Evolutionary conservation across 2,329 filamentous ascomycete species (phyloP), one percentile per base, ranked within the genome.

Genomic region (Diaporthe vaccinii): DNA sequence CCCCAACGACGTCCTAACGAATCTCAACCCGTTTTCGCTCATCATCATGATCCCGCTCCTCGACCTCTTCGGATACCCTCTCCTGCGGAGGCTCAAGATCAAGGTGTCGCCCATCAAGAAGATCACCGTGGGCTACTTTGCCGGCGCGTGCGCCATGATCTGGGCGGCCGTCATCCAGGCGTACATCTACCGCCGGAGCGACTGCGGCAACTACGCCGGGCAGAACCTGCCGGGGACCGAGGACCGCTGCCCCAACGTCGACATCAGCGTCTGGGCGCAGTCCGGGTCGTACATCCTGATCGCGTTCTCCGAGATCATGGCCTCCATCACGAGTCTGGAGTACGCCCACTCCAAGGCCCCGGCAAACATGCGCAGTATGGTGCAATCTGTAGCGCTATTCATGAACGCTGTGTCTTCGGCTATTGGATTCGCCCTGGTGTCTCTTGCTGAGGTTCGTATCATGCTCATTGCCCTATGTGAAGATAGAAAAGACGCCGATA

Each of bases 311-410:
- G 87, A 89, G 79, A 87, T 89, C 62, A 84, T 87, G 73, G 85
- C 87, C 1, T 87, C 85, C 74, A 89, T 89, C 77, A 89, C 87
- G 1, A 90, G 89, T 17, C 88, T 94, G 22, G 93, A 95, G 83
- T 95, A 94, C 78, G 93, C 93, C 31, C 95, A 91, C 84, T 93
- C 92, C 80, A 95, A 95, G 83, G 93, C 93, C 0, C 94, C 93
- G 12, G 89, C 88, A 80, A 95, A 94, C 84, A 95, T 95, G 93
- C 89, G 93, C 8, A 93, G 91, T 36, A 88, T 95, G 73, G 91
- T 95, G n/a, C 88, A 89, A 78, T 90, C 91, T 14, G 87, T 95
- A 72, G 90, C 90, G 67, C 89, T 94, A 70, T 93, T 95, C 84
- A 93, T 90, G 85, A 91, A 89, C 51, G 92, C 93, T 65, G 90